phyloP scores from a whole-genome alignment of 2,329 filamentous ascomycete species.

The Aspergillus japonicus region DNA sequence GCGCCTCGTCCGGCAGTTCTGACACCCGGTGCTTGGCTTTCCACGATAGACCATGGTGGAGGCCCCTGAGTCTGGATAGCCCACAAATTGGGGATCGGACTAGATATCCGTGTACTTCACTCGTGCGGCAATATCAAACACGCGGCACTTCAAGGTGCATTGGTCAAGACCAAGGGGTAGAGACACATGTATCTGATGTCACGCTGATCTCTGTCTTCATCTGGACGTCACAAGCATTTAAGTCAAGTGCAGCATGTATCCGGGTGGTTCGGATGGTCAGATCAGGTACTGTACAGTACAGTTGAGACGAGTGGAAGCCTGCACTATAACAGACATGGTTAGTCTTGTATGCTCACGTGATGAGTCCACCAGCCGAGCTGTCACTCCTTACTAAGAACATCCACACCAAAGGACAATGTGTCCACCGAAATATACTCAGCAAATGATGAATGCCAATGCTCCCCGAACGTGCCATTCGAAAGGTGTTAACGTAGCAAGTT shows the following conservation, averaged over 20 bases:
- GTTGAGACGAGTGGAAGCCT: neutral
- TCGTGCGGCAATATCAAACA: neutral
- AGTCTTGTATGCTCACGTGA: neutral
- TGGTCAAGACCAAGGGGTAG: neutral
- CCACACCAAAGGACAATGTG: neutral
- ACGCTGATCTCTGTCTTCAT: too few species aligned
- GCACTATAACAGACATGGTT: neutral
- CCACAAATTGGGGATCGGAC: neutral
- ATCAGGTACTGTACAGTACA: too few species aligned
- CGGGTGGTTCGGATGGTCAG: too few species aligned
- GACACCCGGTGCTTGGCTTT: slow-evolving; percentile 29
- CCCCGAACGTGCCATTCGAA: too few species aligned
- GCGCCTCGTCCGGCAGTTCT: slow-evolving; percentile 29
- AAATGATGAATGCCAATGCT: too few species aligned
- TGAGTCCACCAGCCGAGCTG: neutral
- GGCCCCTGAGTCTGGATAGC: neutral
- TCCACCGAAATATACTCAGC: too few species aligned
- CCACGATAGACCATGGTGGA: slow-evolving; percentile 28
- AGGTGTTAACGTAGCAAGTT: neutral
- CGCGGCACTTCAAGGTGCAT: neutral
- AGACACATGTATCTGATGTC: too few species aligned
- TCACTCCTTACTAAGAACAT: too few species aligned
- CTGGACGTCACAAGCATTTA: too few species aligned
- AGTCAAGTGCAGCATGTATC: too few species aligned
- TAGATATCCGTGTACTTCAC: neutral